These are phyloP conservation scores for Colletotrichum scovillei DNA, from an alignment of 2,329 filamentous ascomycete genomes.

Conservation along the genomic window DNA sequence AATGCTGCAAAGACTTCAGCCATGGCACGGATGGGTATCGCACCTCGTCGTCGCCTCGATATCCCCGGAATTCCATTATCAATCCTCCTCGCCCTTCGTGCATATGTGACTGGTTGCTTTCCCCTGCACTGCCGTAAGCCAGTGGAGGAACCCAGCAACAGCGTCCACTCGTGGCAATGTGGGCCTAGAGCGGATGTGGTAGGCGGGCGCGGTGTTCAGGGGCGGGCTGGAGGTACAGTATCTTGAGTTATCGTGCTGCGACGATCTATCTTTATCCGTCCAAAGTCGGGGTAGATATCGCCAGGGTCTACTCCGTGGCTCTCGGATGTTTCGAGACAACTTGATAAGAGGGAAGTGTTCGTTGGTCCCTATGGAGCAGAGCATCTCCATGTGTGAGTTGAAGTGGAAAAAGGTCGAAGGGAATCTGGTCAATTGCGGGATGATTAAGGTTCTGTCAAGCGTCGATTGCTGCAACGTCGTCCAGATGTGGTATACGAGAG, in stretches of 20 bases:
- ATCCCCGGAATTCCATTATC: constrained; percentile 22
- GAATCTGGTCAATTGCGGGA: neutral
- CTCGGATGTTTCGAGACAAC: neutral
- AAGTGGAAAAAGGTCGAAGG: neutral
- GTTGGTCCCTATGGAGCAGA: neutral
- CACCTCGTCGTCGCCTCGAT: neutral
- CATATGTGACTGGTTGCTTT: neutral
- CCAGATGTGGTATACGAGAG: too few species aligned
- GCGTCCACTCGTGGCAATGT: neutral
- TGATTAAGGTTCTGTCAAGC: neutral
- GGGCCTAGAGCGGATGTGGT: constrained; percentile 1
- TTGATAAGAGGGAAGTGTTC: too few species aligned
- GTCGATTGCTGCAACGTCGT: neutral
- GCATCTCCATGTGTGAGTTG: neutral
- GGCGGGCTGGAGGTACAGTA: neutral
- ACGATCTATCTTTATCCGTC: neutral
- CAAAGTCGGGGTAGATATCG: neutral
- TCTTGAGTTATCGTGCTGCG: neutral
- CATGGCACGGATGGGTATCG: neutral
- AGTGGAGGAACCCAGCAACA: neutral
- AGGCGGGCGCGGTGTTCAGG: neutral
- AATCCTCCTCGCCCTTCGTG: neutral
- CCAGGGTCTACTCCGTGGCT: neutral
- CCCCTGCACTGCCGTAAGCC: neutral
- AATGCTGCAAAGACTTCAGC: neutral